A percentile compares a stretch with the other conserved stretches of the same genome.
These are phyloP conservation scores for Populus pruinosa DNA, from an alignment of 345 rosid species.

Conservation along the genomic window DNA sequence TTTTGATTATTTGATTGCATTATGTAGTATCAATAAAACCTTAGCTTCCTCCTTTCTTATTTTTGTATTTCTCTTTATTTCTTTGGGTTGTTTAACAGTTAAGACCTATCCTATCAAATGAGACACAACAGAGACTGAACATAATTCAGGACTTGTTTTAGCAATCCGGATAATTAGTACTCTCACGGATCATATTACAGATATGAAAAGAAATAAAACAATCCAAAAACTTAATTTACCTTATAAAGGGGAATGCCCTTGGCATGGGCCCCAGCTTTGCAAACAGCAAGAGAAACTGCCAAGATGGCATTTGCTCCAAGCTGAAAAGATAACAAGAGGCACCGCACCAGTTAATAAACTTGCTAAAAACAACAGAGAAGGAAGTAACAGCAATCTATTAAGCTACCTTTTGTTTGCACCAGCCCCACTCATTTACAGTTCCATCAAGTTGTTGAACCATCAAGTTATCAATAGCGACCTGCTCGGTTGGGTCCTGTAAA, in stretches of 20 bases:
- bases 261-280: conserved; percentile 66
- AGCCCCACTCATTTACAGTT: conserved; percentile 75
- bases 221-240: conserved; percentile 18
- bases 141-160: no score
- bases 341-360: neutral
- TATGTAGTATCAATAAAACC: no score
- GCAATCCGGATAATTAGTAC: neutral
- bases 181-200: neutral
- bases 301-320: conserved; percentile 75
- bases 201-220: neutral
- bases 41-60: no score
- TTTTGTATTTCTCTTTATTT: no score
- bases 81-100: no score
- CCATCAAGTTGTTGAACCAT: conserved; percentile 77
- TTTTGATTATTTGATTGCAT: no score
- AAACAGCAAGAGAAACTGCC: conserved; percentile 71
- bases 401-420: conserved; percentile 72
- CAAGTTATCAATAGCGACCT: conserved; percentile 45
- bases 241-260: conserved; percentile 67
- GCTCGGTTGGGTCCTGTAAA: conserved; percentile 55
- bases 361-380: neutral
- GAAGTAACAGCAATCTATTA: neutral
- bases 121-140: no score
- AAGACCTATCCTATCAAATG: no score
- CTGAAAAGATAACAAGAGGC: conserved; percentile 18